Conservation (phyloP, 2,329 filamentous ascomycete genomes). For the Diaporthe australafricana region DNA sequence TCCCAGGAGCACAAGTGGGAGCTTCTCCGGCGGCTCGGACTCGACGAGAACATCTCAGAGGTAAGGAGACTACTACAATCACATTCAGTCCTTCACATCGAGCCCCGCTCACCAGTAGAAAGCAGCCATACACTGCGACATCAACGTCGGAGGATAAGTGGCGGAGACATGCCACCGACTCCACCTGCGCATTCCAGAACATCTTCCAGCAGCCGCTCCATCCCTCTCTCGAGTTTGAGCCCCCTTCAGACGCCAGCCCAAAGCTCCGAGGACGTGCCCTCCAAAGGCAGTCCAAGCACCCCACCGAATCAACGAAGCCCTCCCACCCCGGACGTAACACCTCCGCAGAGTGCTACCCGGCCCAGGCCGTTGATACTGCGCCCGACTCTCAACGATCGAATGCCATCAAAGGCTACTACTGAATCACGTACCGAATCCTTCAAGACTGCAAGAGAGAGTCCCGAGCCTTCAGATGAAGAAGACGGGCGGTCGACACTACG, state of each 20-base stretch:
- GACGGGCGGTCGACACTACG: slow-evolving; percentile 56
- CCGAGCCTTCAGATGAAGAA: slow-evolving; percentile 72
- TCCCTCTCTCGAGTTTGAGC: slow-evolving; percentile 55
- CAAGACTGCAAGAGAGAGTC: slow-evolving; percentile 75
- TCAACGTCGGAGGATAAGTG: slow-evolving; percentile 55
- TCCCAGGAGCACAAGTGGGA: slow-evolving; percentile 45
- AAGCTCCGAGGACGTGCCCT: slow-evolving; percentile 52
- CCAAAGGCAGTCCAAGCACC: slow-evolving; percentile 62
- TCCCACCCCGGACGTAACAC: slow-evolving; percentile 81
- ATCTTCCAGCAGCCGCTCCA: slow-evolving; percentile 64
- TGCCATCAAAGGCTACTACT: slow-evolving; percentile 63
- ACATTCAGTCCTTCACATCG: slow-evolving; percentile 31
- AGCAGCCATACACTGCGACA: slow-evolving; percentile 55
- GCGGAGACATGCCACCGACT: slow-evolving; percentile 68
- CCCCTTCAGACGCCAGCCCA: slow-evolving; percentile 51
- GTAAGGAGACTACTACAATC: slow-evolving; percentile 15
- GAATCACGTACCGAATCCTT: slow-evolving; percentile 78
- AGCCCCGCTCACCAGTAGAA: slow-evolving; percentile 48
- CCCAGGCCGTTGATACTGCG: slow-evolving; percentile 58
- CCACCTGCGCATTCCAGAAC: slow-evolving; percentile 71
- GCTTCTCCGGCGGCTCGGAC: slow-evolving; percentile 33
- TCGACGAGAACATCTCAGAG: slow-evolving; percentile 34
- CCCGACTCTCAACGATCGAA: slow-evolving; percentile 60
- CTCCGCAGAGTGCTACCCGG: slow-evolving; percentile 62
- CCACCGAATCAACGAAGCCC: slow-evolving; percentile 75